These are phyloP conservation scores for Thermochaetoides thermophila DNA, from an alignment of 495 filamentous ascomycete genomes.

Conservation along the genomic window DNA sequence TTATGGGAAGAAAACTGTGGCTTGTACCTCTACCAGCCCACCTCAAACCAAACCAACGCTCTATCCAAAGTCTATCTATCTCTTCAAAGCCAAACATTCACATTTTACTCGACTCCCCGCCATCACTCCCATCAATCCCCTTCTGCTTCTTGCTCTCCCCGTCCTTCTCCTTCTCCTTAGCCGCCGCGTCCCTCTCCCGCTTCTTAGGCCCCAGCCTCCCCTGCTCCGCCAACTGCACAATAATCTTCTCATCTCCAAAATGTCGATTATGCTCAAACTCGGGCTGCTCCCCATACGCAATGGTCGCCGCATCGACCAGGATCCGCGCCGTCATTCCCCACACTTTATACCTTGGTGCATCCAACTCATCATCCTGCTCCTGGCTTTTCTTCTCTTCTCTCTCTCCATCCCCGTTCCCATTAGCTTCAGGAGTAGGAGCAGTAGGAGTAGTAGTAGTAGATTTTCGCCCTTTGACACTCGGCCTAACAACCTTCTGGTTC, in stretches of 20 bases:
- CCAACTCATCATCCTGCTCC: constrained; percentile 21
- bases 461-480: constrained; percentile 21
- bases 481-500: constrained; percentile 44
- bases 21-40: too few species aligned
- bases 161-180: constrained; percentile 42
- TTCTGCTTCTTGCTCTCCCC: constrained; percentile 28
- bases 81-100: too few species aligned
- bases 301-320: constrained; percentile 66
- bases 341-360: constrained; percentile 51
- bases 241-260: constrained; percentile 68
- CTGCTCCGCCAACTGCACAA: constrained; percentile 41
- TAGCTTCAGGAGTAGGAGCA: neutral
- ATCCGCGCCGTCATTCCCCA: constrained; percentile 90
- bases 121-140: constrained; percentile 10
- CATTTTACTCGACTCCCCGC: constrained; percentile 9
- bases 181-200: constrained; percentile 37
- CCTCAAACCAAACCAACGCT: constrained; percentile 1
- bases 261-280: constrained; percentile 72
- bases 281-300: constrained; percentile 68
- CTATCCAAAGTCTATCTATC: neutral
- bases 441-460: neutral
- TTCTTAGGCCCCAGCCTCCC: constrained; percentile 46
- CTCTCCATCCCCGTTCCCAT: constrained; percentile 3
- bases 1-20: too few species aligned
- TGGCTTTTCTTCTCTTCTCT: constrained; percentile 4